Base-by-base conservation (phyloP, 345 rosid genomes). In the Lumnitzera racemosa region DNA sequence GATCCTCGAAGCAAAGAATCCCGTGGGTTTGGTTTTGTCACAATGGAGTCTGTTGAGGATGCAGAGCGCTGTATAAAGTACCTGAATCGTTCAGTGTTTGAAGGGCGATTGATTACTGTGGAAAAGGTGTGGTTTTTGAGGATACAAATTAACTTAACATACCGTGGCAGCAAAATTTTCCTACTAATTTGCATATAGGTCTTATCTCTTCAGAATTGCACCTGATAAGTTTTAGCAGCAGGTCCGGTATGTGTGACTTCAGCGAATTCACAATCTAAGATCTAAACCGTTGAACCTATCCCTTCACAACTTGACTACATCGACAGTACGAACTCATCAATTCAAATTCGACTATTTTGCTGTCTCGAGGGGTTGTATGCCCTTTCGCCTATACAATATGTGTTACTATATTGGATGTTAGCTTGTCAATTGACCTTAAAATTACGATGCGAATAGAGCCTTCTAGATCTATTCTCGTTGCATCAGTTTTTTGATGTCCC, bases 201-300 rank as follows among this genome's bases (percentile, higher is more conserved):
- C 15, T 60, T 58, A 24, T 53, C 46, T 53, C 50, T 55, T 49
- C 55, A 60, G 67, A 49, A 55, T 59, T 74, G 79, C 70, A 79
- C 83, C 83, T 85, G 71, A 80, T 82, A 67, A 72, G 70, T 78
- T 76, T 85, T 80, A 80, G 83, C 83, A 78, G 82, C 85, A 81
- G 90, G 90, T 82, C 75, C 69, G 70, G 78, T 80, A 64, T 85
- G 81, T 85, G 79, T 84, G 74, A 66, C 90, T 78, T 55, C 90
- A 80, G 76, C 90, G 75, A 82, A 74, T 67, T 80, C 85, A 75
- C 78, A 73, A 70, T 76, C 75, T 85, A 82, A 74, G 85, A 76
- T 72, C 85, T 68, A 71, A 84, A 77, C 83, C 75, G 81, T 81
- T 71, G 76, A 73, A 79, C 70, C 67, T 76, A 73, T 70, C 68